These are phyloP conservation scores for Melampsora abietis-canadensis DNA, from an alignment of 1,284 basidiomycete species.

Conservation along the genomic window DNA sequence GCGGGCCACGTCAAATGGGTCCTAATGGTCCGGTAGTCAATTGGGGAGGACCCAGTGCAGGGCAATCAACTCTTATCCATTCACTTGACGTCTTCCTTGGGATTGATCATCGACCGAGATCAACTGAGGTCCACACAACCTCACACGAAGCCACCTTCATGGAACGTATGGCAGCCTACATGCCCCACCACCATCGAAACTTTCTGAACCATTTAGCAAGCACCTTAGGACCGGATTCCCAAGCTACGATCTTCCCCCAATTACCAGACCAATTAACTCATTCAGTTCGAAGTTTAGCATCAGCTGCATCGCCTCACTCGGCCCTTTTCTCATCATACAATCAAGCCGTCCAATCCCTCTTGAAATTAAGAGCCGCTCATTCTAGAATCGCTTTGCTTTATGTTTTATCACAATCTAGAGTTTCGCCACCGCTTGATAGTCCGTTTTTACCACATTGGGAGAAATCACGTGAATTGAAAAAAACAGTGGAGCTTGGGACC, in stretches of 20 bases:
- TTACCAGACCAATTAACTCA: conserved; percentile 17
- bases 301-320: no score
- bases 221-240: background rate
- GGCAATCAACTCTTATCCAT: conserved; percentile 83
- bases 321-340: background rate
- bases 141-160: conserved; percentile 61
- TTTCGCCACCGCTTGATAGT: background rate
- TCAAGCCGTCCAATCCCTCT: background rate
- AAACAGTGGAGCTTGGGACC: conserved; percentile 64
- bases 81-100: conserved; percentile 85
- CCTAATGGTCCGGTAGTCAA: conserved; percentile 53
- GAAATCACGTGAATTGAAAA: background rate
- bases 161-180: conserved; percentile 77
- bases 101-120: conserved; percentile 62
- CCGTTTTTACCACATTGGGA: background rate
- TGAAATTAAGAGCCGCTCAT: background rate
- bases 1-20: conserved; percentile 64
- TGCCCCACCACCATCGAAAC: conserved; percentile 85
- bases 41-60: conserved; percentile 82
- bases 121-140: conserved; percentile 44
- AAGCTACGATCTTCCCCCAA: conserved; percentile 16
- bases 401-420: background rate
- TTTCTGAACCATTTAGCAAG: conserved; percentile 74
- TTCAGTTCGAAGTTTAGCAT: conserved; percentile 14
- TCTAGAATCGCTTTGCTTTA: background rate